Evolutionary conservation across 805 yeast genomes (phyloP).

Genomic region (Candida loeiensis): DNA sequence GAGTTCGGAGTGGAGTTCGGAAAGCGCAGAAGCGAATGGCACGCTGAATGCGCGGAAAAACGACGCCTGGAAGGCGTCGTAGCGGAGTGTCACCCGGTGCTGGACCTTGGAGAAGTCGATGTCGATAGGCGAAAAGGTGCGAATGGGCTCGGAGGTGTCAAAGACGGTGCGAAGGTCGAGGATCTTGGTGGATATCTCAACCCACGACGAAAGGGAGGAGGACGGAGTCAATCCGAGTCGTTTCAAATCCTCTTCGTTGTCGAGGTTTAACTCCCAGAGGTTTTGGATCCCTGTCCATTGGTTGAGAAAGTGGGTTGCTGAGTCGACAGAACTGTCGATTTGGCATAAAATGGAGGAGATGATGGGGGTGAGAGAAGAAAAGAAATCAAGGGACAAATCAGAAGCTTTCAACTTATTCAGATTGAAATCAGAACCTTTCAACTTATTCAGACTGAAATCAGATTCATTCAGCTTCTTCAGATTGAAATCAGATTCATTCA

Average conservation of each 20-base stretch:
- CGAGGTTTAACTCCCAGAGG: constrained; percentile 52
- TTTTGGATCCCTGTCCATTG: constrained; percentile 57
- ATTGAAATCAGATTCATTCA: too few relatives aligned
- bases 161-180: constrained; percentile 42
- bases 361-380: not conserved
- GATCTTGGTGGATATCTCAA: constrained; percentile 41
- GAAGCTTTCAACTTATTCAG: too few relatives aligned
- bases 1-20: constrained; percentile 28
- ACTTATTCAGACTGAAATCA: too few relatives aligned
- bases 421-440: too few relatives aligned
- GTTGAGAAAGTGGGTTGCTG: constrained; percentile 35
- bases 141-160: constrained; percentile 45
- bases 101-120: constrained; percentile 55
- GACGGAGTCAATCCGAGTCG: constrained; percentile 18
- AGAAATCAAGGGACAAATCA: not conserved
- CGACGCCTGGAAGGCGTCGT: constrained; percentile 56
- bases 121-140: constrained; percentile 35
- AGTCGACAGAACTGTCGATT: constrained; percentile 29
- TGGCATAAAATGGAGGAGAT: constrained; percentile 7
- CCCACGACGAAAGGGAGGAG: constrained; percentile 42
- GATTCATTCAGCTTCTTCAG: too few relatives aligned
- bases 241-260: too few relatives aligned
- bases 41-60: constrained; percentile 40
- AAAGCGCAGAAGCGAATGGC: constrained; percentile 29
- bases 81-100: constrained; percentile 47